Evolutionary conservation across 805 yeast genomes (phyloP).

Genomic region (Zygosaccharomyces bailii): DNA sequence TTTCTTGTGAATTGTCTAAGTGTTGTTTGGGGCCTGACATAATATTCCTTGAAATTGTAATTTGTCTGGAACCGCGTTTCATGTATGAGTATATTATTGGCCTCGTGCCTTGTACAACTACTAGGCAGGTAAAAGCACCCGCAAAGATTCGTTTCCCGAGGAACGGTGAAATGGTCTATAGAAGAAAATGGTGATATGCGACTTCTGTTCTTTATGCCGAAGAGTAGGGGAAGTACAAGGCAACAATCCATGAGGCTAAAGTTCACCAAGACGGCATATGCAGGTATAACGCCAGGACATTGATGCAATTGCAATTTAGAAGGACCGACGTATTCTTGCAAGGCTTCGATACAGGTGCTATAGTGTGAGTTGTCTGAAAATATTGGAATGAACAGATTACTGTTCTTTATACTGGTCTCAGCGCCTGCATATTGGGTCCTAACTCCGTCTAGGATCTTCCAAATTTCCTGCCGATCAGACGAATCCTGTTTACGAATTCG

Average conservation of each 20-base stretch:
- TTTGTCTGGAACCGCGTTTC: slow-evolving; percentile 11
- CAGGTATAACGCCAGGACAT: slow-evolving; percentile 5
- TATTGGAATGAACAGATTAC: slow-evolving; percentile 20
- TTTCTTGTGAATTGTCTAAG: slow-evolving; percentile 18
- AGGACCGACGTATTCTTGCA: slow-evolving; percentile 20
- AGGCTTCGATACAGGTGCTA: slow-evolving; percentile 13
- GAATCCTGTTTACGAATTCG: slow-evolving; percentile 9
- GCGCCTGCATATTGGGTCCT: slow-evolving; percentile 13
- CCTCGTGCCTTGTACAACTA: slow-evolving; percentile 10
- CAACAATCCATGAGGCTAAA: slow-evolving; percentile 26
- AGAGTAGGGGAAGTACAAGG: slow-evolving; percentile 19
- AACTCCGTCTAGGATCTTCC: slow-evolving; percentile 26
- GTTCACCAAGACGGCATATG: slow-evolving; percentile 14
- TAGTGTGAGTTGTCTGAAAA: slow-evolving; percentile 5
- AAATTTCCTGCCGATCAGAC: slow-evolving; percentile 25
- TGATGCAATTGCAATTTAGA: slow-evolving; percentile 15
- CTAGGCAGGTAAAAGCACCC: slow-evolving; percentile 22
- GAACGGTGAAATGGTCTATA: slow-evolving; percentile 16
- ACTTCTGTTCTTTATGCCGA: slow-evolving; percentile 17
- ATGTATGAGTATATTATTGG: slow-evolving; percentile 1
- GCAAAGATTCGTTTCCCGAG: slow-evolving; percentile 13
- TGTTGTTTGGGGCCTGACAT: slow-evolving; percentile 9
- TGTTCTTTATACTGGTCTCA: slow-evolving; percentile 15
- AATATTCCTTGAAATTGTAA: slow-evolving; percentile 19
- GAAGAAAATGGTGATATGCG: slow-evolving; percentile 12